phyloP scores from a whole-genome alignment of 2,329 filamentous ascomycete species.

The Penicillium digitatum region DNA sequence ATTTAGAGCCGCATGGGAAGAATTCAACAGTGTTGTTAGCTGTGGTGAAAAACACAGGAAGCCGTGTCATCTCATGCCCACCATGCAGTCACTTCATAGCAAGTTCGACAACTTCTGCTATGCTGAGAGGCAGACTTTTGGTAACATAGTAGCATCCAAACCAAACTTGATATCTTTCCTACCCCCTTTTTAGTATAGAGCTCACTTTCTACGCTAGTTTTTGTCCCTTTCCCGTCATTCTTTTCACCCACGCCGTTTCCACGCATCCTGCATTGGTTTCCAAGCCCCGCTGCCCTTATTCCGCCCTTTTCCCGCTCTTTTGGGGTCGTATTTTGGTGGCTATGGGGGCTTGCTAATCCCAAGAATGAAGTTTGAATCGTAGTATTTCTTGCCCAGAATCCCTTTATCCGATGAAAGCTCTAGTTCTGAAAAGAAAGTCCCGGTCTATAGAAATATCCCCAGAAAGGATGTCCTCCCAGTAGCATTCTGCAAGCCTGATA shows the following conservation, averaged over 20 bases:
- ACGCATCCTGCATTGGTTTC: neutral
- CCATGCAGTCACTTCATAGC: too few relatives aligned
- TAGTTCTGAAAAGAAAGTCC: neutral
- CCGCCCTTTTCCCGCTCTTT: too few relatives aligned
- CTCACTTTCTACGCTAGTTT: neutral
- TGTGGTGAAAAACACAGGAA: neutral
- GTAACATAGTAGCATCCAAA: neutral
- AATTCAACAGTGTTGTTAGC: neutral
- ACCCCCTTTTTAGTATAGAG: neutral
- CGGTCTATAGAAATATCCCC: neutral
- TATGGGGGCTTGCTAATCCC: neutral
- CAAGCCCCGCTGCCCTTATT: too few relatives aligned
- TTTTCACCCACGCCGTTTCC: neutral
- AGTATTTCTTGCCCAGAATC: neutral
- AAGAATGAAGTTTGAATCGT: neutral
- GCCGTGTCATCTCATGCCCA: fast-evolving
- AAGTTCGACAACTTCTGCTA: neutral
- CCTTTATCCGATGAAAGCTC: neutral
- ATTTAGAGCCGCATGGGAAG: neutral
- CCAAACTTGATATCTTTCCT: too few relatives aligned
- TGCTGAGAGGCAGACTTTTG: neutral
- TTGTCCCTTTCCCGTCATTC: neutral
- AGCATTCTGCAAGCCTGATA: neutral
- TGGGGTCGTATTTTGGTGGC: neutral
- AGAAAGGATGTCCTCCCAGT: neutral